Percentiles rank a stretch among this genome's conserved stretches.
Evolutionary conservation across 805 yeast species (phyloP).

Genomic region (Lipomyces sp.): DNA sequence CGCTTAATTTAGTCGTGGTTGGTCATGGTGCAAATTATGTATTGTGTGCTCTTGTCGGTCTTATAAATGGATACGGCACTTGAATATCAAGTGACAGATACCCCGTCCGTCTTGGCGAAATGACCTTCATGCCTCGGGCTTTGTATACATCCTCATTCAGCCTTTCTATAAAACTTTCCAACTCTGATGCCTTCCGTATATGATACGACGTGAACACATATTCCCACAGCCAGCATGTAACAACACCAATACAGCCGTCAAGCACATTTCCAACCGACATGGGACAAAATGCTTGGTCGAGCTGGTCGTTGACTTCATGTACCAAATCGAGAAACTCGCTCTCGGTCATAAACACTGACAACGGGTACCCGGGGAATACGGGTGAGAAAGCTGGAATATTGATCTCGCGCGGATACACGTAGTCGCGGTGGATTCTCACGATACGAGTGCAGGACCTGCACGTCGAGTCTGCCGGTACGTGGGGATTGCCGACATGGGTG

Average conservation of each 20-base stretch:
- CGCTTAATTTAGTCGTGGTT: too few relatives aligned
- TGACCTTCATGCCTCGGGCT: constrained; percentile 13
- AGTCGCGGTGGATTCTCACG: constrained; percentile 20
- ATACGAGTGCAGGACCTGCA: constrained; percentile 10
- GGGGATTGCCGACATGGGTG: constrained; percentile 13
- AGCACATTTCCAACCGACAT: constrained; percentile 10
- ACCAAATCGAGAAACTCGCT: constrained; percentile 17
- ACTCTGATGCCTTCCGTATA: constrained; percentile 6
- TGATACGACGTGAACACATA: constrained; percentile 10
- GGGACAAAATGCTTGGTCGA: constrained; percentile 13
- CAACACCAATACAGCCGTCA: constrained; percentile 12
- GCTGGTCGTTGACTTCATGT: constrained; percentile 12
- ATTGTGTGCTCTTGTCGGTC: background rate
- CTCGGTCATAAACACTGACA: constrained; percentile 17
- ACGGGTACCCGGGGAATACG: constrained; percentile 19
- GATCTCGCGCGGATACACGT: background rate
- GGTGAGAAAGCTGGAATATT: constrained; percentile 9
- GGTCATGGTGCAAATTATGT: background rate
- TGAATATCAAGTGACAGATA: constrained; percentile 20
- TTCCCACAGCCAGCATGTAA: constrained; percentile 15
- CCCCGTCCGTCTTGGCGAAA: constrained; percentile 13
- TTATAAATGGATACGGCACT: constrained; percentile 16
- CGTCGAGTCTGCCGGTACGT: constrained; percentile 11
- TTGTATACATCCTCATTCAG: constrained; percentile 8
- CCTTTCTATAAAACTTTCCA: constrained; percentile 12